Evolutionary conservation across 768 basidiomycete species (phyloP), one percentile per base, ranked within the genome.

Genomic region (Kwoniella dendrophila): DNA sequence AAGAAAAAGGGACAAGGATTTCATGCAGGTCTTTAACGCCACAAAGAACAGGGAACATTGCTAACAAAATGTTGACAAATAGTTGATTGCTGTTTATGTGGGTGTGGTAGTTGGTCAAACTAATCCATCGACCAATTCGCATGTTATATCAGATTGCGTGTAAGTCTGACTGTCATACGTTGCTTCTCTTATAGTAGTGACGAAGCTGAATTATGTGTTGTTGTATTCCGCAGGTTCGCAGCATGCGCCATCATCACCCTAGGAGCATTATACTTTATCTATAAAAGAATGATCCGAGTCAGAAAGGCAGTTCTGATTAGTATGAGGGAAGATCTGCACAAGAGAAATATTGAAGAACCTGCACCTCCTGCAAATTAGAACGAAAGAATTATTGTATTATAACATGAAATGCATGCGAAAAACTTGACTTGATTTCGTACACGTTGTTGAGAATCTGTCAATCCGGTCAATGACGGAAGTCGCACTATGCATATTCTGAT

Each of bases 161-260:
- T 72, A 56, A 45, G 69, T 57, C 3, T 50, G 7, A 53, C 8
- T 47, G 10, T 47, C 44, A 27, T 20, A 3, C 30, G 18, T 34
- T 36, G 51, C 22, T 6, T 50, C 4, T 27, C 7, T 26, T 4
- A 16, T 14, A 26, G 10, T 29, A 14, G 48, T 50, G 7, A 12
- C 26, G 48, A 20, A 12, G 20, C 43, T 44, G 43, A 22, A 6
- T 22, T 22, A 11, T 11, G 43, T 10, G 10, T 6, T 6, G 6
- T 6, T 22, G 16, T 48, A 5, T 52, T 20, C 12, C 22, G 26
- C 53, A 70, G 69, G 2, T 81, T 90, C 40, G 87, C 73, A 11
- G 58, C 87, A 36, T 90, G 90, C 0, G 76, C 86, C 26, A 36
- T 90, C 20, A 84, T 94, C 66, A 93, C 92, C 0, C 47, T 89